Base-by-base conservation (phyloP, 2,329 filamentous ascomycete genomes). In the Monilinia laxa region DNA sequence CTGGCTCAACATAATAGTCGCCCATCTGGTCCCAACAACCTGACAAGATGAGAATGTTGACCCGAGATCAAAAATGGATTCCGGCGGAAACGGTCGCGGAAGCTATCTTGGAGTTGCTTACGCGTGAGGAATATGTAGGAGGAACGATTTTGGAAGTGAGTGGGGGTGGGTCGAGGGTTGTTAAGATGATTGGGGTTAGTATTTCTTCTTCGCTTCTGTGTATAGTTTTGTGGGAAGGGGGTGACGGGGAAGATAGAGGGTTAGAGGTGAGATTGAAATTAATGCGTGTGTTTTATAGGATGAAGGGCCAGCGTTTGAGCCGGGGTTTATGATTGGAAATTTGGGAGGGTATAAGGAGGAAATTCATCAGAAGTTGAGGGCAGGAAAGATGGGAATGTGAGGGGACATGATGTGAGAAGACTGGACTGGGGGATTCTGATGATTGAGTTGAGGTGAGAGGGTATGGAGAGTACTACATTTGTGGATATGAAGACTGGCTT, bases 71-170 rank as follows among this genome's bases (percentile, higher is more conserved):
- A 31, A 53, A 53, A 52, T 82, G 80, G 79, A 77, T 80, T 1
- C 76, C 77, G 0, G 75, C 79, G 0, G 66, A 77, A 2, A 77
- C 79, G 64, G 79, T 81, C 0, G 81, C 81, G 1, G 38, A 59
- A 28, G 63, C 55, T 7, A 65, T 65, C 45, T 20, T 59, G 3
- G 63, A 52, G 23, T 16, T 77, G 18, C 72, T 79, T 1, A 76
- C 79, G 65, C 71, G 73, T 0, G 74, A 73, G 0, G 69, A 74
- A 3, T 66, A 77, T 25, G 71, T 73, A 0, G 80, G 79, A 9
- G 81, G 81, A 0, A 79, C 79, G 0, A 70, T 83, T 0, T 56
- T 82, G 2, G 81, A 82, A 69, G 77, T 82, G 11, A 78, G 77
- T 35, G 54, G 63, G 31, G 31, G 18, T 60, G 45, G 0, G 74